Base-by-base conservation (phyloP, 345 rosid species). In the Gossypium thurberi region DNA sequence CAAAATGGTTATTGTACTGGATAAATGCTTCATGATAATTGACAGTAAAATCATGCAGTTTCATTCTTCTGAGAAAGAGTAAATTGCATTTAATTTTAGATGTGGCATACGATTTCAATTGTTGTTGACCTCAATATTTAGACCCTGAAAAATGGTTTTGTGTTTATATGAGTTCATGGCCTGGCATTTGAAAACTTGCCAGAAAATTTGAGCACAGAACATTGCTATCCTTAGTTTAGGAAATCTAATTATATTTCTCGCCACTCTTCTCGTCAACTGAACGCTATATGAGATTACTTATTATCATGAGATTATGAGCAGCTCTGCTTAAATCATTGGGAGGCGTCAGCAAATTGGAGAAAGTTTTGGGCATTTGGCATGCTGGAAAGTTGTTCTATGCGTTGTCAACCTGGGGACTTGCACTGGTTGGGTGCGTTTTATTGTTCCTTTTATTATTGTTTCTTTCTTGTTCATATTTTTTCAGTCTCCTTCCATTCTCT, bases 381-480 rank as follows among this genome's bases (percentile, higher is more conserved):
- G 98, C 94, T 12, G 97, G 98, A 50, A 86, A 78, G 78, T 73
- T 90, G 87, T 90, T 92, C 77, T 92, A 95, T 75, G 73, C 93
- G 7, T 79, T 95, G 21, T 85, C 96, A 55, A 90, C 96, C 6
- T 92, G 96, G 98, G 99, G 98, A 65, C 92, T 95, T 20, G 88
- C 98, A 11, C 76, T 90, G 46, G 81, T 85, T 57, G 98, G 99
- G 99, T 95, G 77, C 72, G 85, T 79, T 28, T 70, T 26, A 21
- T 40, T 59, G 18, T 51, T 68, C 70, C 17, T 61, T 21, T 10
- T 59, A 2, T 4, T 15, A 17, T 25, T 56, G 6, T 74, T 58
- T 42, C 21, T 44, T 37, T 69, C 18, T 12, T 57, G 33, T 21
- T 57, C 37, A 21, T 57, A 40, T 33, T 18, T 33, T 53, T 15